phyloP scores from a whole-genome alignment of 139 green algal genomes.

The Haematococcus lacustris region DNA sequence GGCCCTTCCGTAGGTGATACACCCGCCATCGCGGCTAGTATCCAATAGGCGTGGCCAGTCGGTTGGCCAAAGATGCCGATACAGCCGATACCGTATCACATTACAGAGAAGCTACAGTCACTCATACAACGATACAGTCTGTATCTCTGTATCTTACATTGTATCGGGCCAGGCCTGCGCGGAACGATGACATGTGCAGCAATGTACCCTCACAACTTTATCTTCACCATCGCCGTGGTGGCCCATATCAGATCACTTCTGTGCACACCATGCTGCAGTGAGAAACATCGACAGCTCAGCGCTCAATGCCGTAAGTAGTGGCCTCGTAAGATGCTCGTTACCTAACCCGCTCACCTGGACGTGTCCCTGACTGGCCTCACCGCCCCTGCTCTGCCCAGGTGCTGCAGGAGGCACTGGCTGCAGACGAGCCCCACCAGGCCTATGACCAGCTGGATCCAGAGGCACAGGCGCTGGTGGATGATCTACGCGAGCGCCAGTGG shows the following conservation, averaged over 20 bases:
- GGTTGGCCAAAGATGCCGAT: no score
- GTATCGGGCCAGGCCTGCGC: no score
- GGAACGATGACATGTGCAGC: background rate
- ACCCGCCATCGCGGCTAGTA: no score
- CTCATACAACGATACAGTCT: no score
- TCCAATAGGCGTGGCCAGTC: no score
- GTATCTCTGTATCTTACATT: no score
- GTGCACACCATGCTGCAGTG: background rate
- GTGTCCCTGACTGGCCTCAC: background rate
- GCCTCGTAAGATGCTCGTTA: no score
- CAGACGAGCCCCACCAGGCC: slow-evolving; percentile 32
- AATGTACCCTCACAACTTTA: background rate
- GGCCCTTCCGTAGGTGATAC: no score
- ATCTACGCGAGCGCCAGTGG: slow-evolving; percentile 49
- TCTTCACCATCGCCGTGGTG: background rate
- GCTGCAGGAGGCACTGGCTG: slow-evolving; percentile 57
- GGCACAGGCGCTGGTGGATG: slow-evolving; percentile 42
- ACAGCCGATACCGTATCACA: no score
- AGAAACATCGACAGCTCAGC: background rate
- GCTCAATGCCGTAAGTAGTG: background rate
- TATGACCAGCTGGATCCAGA: no score
- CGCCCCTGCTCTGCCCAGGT: slow-evolving; percentile 18
- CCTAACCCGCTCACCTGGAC: background rate
- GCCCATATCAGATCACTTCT: background rate
- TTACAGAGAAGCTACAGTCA: no score